phyloP scores from a whole-genome alignment of 2,329 filamentous ascomycete species.

The Aureobasidium mangrovei region DNA sequence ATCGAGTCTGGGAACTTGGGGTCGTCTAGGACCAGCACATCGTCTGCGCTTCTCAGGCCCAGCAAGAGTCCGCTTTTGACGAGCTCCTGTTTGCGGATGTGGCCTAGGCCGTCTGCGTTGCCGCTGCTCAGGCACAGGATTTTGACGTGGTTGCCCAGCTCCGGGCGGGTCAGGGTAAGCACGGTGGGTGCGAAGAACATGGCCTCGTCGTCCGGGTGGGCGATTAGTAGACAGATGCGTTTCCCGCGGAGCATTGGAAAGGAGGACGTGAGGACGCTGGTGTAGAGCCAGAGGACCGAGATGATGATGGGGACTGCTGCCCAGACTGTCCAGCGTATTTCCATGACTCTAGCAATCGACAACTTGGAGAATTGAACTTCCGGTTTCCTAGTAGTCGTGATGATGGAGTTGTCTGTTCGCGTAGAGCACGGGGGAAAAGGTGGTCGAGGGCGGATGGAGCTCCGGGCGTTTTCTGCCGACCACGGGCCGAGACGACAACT shows the following conservation, averaged over 20 bases:
- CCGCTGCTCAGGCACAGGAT: constrained; percentile 88
- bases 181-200: constrained; percentile 98
- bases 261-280: constrained; percentile 35
- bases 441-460: not conserved
- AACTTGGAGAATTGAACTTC: not conserved
- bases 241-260: constrained; percentile 68
- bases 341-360: not conserved
- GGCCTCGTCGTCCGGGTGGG: constrained; percentile 95
- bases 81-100: constrained; percentile 74
- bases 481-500: constrained; percentile 10
- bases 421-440: not conserved
- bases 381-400: not conserved
- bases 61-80: constrained; percentile 68
- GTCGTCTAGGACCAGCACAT: constrained; percentile 79
- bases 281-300: constrained; percentile 40
- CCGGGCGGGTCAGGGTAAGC: constrained; percentile 70
- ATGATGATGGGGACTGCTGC: constrained; percentile 34
- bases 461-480: not conserved
- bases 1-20: constrained; percentile 83
- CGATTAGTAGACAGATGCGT: constrained; percentile 84
- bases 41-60: constrained; percentile 63
- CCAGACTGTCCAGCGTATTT: constrained; percentile 35
- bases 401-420: not conserved
- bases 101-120: constrained; percentile 81
- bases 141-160: constrained; percentile 80